Base-by-base conservation (phyloP, 495 filamentous ascomycete species). In the Mycothermus thermophilus region DNA sequence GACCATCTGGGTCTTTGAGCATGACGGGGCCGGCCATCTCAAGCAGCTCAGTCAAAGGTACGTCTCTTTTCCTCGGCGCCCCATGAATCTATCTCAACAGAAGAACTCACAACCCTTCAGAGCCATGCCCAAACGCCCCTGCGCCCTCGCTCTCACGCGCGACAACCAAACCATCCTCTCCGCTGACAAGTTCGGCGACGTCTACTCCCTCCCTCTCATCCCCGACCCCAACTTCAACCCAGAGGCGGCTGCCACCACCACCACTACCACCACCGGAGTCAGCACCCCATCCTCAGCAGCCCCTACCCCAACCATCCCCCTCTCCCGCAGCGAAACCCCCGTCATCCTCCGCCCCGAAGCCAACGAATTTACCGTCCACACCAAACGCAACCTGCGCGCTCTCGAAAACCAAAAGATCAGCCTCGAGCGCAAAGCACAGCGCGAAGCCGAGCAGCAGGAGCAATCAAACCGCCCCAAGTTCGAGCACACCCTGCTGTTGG, bases 151-250 rank as follows among this genome's bases (percentile, higher is more conserved):
- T 30, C 56, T 95, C 30, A 76, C 80, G 1, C 47, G 66, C 15
- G 74, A 85, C 51, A 69, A 75, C 27, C 59, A 58, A 3, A 81
- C 68, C 3, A 82, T 96, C 39, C 56, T 96, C 18, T 75, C 67
- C 37, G 85, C 74, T 21, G 92, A 97, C 58, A 97, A 96, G 51
- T 94, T 93, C 49, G 90, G 90, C 21, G 90, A 97, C 58, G 88
- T 93, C 39, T 95, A 90, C 55, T 67, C 79, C 5, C 54, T 97
- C n/a, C 87, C 90, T 3, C 58, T 96, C 2, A 52, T 86, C 32
- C 66, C 64, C n/a, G 31, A 52, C 3, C 26, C 49, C 24, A 34
- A 33, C 27, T 29, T 38, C 27, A 40, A n/a, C n/a, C n/a, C n/a
- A n/a, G n/a, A n/a, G n/a, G n/a, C n/a, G n/a, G n/a, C n/a, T n/a